Evolutionary conservation across 2,329 filamentous ascomycete genomes (phyloP).

Genomic region (Talaromyces albobiverticillius): DNA sequence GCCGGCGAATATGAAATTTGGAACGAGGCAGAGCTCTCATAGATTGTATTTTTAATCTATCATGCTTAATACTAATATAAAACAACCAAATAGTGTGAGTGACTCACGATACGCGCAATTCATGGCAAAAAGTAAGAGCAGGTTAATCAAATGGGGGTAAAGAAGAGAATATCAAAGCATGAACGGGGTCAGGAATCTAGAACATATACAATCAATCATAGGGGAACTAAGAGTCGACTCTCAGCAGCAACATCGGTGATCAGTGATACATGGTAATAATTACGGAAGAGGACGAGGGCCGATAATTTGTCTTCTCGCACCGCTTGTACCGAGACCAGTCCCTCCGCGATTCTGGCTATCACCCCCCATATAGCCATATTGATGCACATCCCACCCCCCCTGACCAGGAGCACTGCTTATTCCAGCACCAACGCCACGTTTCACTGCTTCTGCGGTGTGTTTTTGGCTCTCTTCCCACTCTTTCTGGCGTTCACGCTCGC

Average conservation of each 20-base stretch:
- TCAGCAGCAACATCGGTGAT: not conserved
- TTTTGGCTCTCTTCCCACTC: slow-evolving; percentile 65
- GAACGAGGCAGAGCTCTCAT: not conserved
- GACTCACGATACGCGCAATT: not conserved
- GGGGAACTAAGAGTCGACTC: not conserved
- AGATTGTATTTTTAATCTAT: not conserved
- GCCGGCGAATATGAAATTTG: not conserved
- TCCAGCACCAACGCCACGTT: slow-evolving; percentile 36
- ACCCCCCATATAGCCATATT: slow-evolving; percentile 63
- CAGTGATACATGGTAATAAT: not conserved
- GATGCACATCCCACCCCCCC: slow-evolving; percentile 60
- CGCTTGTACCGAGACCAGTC: slow-evolving; percentile 52
- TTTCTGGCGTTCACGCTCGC: slow-evolving; percentile 61
- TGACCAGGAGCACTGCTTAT: slow-evolving; percentile 48
- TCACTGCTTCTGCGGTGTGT: slow-evolving; percentile 45
- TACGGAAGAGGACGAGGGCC: slow-evolving; percentile 55
- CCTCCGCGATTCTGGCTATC: slow-evolving; percentile 59
- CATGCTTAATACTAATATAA: not conserved
- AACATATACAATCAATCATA: slow-evolving; percentile 4
- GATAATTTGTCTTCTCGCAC: slow-evolving; percentile 59
- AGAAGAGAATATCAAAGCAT: not conserved
- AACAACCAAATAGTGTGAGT: not conserved
- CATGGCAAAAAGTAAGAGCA: not conserved
- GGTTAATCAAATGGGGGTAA: not conserved
- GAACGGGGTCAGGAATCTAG: slow-evolving; percentile 3